Percentiles rank a stretch among this genome's conserved stretches.
These are phyloP conservation scores for Turritis glabra DNA, from an alignment of 345 rosid species.

Conservation along the genomic window DNA sequence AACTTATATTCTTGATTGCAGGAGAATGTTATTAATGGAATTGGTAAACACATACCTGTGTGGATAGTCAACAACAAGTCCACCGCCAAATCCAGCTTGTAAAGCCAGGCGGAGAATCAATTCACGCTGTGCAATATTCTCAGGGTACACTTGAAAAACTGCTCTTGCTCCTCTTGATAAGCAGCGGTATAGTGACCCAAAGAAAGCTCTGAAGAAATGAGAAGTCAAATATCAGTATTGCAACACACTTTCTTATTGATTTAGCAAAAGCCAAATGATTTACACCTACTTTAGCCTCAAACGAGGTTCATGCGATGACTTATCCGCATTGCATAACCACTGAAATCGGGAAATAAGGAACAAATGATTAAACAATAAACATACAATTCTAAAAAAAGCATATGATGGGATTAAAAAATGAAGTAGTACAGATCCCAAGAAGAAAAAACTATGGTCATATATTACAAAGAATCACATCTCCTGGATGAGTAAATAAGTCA, in stretches of 20 bases:
- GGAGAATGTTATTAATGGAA: not conserved
- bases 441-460: not conserved
- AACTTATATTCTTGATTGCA: not conserved
- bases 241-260: not conserved
- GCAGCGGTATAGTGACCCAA: conserved; percentile 78
- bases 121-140: conserved; percentile 77
- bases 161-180: conserved; percentile 94
- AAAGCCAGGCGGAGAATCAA: conserved; percentile 77
- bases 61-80: conserved; percentile 88
- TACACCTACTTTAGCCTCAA: conserved; percentile 76
- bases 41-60: conserved; percentile 58
- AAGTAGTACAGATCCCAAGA: not conserved
- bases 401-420: not conserved
- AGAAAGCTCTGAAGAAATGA: conserved; percentile 63
- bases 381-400: not conserved
- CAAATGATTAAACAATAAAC: not conserved
- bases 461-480: not conserved
- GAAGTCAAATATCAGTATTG: conserved; percentile 8
- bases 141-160: conserved; percentile 88
- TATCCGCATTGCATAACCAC: conserved; percentile 99
- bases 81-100: conserved; percentile 93
- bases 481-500: not conserved
- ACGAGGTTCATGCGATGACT: conserved; percentile 91
- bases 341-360: conserved; percentile 26
- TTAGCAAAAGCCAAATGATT: not conserved